Evolutionary conservation across 495 filamentous ascomycete genomes (phyloP), one percentile per base, ranked within the genome.

Genomic region (Neurospora sp.): DNA sequence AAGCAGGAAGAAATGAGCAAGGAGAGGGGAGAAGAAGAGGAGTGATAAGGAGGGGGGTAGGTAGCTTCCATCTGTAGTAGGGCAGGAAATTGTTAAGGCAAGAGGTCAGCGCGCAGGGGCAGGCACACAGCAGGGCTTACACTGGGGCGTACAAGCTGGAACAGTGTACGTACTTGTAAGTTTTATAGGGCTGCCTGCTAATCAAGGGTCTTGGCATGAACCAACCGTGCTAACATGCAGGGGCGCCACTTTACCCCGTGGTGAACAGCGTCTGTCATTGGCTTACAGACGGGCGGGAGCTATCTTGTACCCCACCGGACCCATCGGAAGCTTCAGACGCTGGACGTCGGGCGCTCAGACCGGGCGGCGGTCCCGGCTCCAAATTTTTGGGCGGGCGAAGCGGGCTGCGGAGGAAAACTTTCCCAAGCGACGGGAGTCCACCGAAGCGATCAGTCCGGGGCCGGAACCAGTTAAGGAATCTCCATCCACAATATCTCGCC

Each of bases 351-450:
- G 70, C 72, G 77, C 78, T 73, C 20, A 38, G 71, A 72, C 41
- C 74, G 11, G 20, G 12, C 3, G 18, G 14, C 18, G 76, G 68
- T 70, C 73, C 74, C 53, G 75, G 75, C 75, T 40, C 42, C n/a
- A 31, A 35, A 59, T 69, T 71, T 66, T 31, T 27, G 53, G 22
- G 53, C 22, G 22, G 48, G 1, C 27, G 53, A 66, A 35, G 53
- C 53, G 53, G 53, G 27, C 53, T 31, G 53, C 27, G 7, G 53
- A 61, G 68, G 68, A 76, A 80, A 80, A 75, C 77, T 79, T 78
- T 79, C 70, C 48, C 46, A 66, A 35, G 53, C 53, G 53, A 35
- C 12, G 12, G 53, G 27, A 61, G 31, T 66, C 53, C 22, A 61
- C 53, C 53, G 53, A 61, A 61, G 22, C 53, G 27, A 61, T 61